Evolutionary conservation across 345 rosid species (phyloP).

Genomic region (Populus nigra): DNA sequence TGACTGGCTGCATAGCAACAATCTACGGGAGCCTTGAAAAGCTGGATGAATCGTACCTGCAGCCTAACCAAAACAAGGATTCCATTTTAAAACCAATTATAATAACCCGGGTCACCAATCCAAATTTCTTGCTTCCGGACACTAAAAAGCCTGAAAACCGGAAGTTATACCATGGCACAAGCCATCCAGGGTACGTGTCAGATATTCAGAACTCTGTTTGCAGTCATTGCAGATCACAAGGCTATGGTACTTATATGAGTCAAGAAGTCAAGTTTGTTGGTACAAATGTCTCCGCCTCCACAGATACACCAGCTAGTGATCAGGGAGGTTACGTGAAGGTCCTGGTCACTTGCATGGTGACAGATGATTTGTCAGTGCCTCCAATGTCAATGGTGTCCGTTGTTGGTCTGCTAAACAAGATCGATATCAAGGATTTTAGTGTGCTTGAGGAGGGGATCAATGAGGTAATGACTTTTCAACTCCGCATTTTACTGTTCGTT

Average conservation of each 20-base stretch:
- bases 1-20: conserved; percentile 7
- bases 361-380: conserved; percentile 28
- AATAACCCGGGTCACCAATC: rapidly evolving
- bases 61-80: no score
- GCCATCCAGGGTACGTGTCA: no score
- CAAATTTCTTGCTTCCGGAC: no score
- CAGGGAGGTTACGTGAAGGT: neutral
- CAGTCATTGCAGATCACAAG: no score
- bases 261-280: no score
- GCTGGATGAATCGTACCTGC: neutral
- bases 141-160: no score
- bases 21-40: conserved; percentile 17
- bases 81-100: rapidly evolving
- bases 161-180: no score
- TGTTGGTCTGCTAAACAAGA: conserved; percentile 13
- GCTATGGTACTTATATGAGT: neutral
- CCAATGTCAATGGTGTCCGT: conserved; percentile 28
- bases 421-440: conserved; percentile 7
- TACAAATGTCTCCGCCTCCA: no score
- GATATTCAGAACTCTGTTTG: no score
- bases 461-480: conserved; percentile 18
- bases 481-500: neutral
- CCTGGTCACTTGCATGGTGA: conserved; percentile 30
- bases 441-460: conserved; percentile 1
- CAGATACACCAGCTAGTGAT: no score